Evolutionary conservation across 2,329 filamentous ascomycete genomes (phyloP).

Genomic region (Ilyonectria destructans): DNA sequence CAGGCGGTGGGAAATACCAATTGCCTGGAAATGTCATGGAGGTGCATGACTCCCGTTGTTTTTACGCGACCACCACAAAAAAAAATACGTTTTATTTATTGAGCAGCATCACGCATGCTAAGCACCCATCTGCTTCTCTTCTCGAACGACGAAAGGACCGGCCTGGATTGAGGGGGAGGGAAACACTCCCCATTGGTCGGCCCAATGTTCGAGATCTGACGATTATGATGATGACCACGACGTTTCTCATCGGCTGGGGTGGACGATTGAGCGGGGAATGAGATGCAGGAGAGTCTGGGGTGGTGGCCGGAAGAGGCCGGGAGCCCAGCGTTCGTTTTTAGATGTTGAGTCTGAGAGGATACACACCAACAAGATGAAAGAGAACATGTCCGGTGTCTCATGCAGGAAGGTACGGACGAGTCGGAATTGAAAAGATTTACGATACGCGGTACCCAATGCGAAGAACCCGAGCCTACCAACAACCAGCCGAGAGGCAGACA

Average conservation of each 20-base stretch:
- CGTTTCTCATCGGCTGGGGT: slow-evolving; percentile 41
- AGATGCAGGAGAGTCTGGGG: slow-evolving; percentile 34
- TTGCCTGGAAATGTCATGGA: slow-evolving; percentile 37
- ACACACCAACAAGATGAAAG: slow-evolving; percentile 23
- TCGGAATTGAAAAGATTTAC: slow-evolving; percentile 27
- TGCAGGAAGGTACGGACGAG: slow-evolving; percentile 11
- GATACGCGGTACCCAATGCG: slow-evolving; percentile 29
- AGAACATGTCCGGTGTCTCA: slow-evolving; percentile 20
- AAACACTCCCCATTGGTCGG: neutral
- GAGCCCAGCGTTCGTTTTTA: slow-evolving; percentile 21
- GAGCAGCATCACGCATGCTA: slow-evolving; percentile 39
- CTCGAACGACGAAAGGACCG: slow-evolving; percentile 18
- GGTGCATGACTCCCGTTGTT: slow-evolving; percentile 42
- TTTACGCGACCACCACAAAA: slow-evolving; percentile 44
- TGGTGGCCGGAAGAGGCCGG: slow-evolving; percentile 23
- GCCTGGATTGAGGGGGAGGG: neutral
- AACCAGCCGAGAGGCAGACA: slow-evolving; percentile 15
- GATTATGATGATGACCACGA: slow-evolving; percentile 47
- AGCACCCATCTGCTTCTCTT: slow-evolving; percentile 36
- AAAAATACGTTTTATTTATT: slow-evolving; percentile 47
- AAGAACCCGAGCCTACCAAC: slow-evolving; percentile 21
- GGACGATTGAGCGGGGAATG: slow-evolving; percentile 35
- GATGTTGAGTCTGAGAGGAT: slow-evolving; percentile 32
- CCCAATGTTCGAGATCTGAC: slow-evolving; percentile 29
- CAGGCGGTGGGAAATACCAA: slow-evolving; percentile 49